Percentiles rank a stretch among this genome's conserved stretches.
Evolutionary conservation across 2,329 filamentous ascomycete genomes (phyloP).

Genomic region (Aureobasidium leucospermi): DNA sequence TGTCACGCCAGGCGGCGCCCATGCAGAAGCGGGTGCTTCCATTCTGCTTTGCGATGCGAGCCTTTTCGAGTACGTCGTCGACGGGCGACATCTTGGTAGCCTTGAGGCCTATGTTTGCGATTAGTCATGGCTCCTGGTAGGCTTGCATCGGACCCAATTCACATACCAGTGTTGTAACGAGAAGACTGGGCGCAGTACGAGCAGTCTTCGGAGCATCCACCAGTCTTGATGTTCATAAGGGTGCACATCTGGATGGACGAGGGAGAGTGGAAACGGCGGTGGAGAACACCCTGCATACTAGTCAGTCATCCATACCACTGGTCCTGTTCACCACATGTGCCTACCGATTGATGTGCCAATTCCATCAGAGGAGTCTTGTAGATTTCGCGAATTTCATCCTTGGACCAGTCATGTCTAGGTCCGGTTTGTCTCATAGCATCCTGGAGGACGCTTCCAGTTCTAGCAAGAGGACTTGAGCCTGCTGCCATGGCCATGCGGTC

Average conservation of each 20-base stretch:
- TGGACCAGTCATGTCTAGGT: conserved; percentile 70
- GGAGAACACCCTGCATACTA: conserved; percentile 56
- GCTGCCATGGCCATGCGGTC: conserved; percentile 25
- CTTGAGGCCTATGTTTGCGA: conserved; percentile 47
- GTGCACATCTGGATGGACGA: conserved; percentile 85
- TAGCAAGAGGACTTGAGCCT: conserved; percentile 19
- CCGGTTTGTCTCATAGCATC: conserved; percentile 52
- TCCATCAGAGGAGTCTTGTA: conserved; percentile 78
- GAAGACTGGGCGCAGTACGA: conserved; percentile 88
- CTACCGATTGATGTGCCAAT: conserved; percentile 38
- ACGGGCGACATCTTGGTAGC: conserved; percentile 74
- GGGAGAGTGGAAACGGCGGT: conserved; percentile 79
- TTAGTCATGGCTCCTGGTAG: neutral
- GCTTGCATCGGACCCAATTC: neutral
- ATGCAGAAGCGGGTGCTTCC: conserved; percentile 91
- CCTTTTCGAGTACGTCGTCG: conserved; percentile 71
- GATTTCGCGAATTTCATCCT: conserved; percentile 71
- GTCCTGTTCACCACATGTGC: neutral
- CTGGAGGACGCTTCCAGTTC: conserved; percentile 28
- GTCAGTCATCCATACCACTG: neutral
- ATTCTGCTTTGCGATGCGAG: conserved; percentile 69
- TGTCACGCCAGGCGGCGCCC: conserved; percentile 90
- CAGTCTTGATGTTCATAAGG: conserved; percentile 94
- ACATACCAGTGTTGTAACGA: conserved; percentile 57
- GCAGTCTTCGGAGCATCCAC: conserved; percentile 86